These are phyloP conservation scores for Blastobotrys serpentis DNA, from an alignment of 1,139 yeast species.

Conservation along the genomic window DNA sequence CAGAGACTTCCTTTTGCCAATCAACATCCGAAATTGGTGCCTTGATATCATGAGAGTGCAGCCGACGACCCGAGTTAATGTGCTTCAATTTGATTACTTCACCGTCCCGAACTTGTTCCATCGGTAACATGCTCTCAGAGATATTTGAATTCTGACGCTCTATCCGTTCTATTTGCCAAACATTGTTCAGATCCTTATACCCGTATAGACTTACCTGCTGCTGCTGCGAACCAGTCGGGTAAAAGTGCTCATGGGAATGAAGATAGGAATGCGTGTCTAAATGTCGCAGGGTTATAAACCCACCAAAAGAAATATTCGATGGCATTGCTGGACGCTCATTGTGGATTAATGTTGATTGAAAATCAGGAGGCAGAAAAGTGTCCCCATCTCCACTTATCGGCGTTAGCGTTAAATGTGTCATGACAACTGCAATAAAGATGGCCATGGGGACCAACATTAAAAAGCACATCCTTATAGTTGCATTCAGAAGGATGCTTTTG, in stretches of 20 bases:
- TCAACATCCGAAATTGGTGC: constrained; percentile 84
- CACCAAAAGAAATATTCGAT: constrained; percentile 61
- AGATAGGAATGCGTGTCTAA: constrained; percentile 59
- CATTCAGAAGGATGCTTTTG: constrained; percentile 39
- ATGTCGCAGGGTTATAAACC: constrained; percentile 67
- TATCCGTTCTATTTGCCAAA: constrained; percentile 60
- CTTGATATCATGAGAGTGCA: constrained; percentile 54
- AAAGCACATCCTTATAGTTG: constrained; percentile 34
- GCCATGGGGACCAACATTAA: constrained; percentile 50
- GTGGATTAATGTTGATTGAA: constrained; percentile 52
- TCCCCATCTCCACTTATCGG: constrained; percentile 50
- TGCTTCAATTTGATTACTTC: constrained; percentile 62
- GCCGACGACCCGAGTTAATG: constrained; percentile 54
- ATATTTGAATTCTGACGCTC: constrained; percentile 18
- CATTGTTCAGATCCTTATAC: constrained; percentile 54
- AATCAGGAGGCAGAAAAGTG: constrained; percentile 55
- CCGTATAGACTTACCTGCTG: constrained; percentile 70
- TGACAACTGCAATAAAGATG: constrained; percentile 50
- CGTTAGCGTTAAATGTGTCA: constrained; percentile 50
- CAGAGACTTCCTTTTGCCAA: constrained; percentile 70
- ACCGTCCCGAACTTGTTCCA: constrained; percentile 44
- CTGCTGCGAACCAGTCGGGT: constrained; percentile 54
- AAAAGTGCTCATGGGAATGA: constrained; percentile 60
- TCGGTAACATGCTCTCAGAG: constrained; percentile 12
- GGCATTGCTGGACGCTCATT: constrained; percentile 44